Evolutionary conservation across 192 early-diverging fungal genomes (phyloP).

Genomic region (Podila epigama): DNA sequence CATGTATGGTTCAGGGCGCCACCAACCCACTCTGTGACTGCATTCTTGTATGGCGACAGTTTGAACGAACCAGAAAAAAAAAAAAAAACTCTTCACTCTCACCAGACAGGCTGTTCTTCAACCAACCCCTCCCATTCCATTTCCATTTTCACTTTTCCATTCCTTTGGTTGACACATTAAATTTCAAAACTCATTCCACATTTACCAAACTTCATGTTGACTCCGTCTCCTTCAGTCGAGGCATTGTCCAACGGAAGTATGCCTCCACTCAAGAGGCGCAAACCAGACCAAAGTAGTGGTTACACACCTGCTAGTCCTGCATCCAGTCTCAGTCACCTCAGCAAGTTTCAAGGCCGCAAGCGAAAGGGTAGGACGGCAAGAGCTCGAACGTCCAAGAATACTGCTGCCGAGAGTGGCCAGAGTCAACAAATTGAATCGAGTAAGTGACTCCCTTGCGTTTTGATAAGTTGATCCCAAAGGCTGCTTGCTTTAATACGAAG

Average conservation of each 20-base stretch:
- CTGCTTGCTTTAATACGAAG: too few relatives aligned
- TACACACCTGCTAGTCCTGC: background rate
- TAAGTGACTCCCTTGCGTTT: too few relatives aligned
- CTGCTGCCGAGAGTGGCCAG: background rate
- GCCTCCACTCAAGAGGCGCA: slow-evolving; percentile 27
- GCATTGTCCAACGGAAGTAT: background rate
- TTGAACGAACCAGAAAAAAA: too few relatives aligned
- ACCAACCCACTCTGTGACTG: too few relatives aligned
- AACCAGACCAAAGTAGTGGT: slow-evolving; percentile 15
- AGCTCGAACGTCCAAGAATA: slow-evolving; percentile 5
- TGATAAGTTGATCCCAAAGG: too few relatives aligned
- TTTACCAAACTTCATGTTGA: slow-evolving; percentile 9
- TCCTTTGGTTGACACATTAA: too few relatives aligned
- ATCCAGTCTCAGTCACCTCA: background rate
- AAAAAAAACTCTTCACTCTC: too few relatives aligned
- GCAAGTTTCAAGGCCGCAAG: background rate
- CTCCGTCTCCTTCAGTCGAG: background rate
- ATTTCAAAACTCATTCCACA: background rate
- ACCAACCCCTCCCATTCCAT: too few relatives aligned
- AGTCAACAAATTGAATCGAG: slow-evolving; percentile 20
- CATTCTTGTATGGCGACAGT: too few relatives aligned
- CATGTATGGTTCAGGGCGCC: too few relatives aligned
- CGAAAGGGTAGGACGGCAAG: slow-evolving; percentile 38
- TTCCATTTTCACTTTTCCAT: too few relatives aligned
- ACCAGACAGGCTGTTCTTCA: too few relatives aligned